Evolutionary conservation across 371 early-diverging fungal species (phyloP), one percentile per base, ranked within the genome.

Genomic region (Actinomortierella wolfii): DNA sequence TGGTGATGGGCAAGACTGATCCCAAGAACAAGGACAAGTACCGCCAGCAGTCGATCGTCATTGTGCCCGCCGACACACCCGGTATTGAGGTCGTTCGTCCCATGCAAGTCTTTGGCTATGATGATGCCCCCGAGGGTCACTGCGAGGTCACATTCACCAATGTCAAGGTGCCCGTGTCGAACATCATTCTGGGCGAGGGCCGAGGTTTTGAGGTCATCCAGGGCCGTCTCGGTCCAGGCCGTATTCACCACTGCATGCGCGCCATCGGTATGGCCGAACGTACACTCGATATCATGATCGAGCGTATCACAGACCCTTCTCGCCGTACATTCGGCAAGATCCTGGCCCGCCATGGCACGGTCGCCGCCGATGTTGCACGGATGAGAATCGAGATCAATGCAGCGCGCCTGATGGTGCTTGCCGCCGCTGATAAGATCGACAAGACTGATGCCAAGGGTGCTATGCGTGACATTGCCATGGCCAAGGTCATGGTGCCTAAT

Each of bases 191-290:
- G 46, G 97, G 97, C 40, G 94, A 95, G 74, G 98, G 98, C 39
- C 88, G 97, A 58, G 98, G 98, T 0, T 97, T 98, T 74, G 98
- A 98, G 70, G 86, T 98, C 41, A 91, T 97, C 59, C 97, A 98
- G 80, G 96, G 97, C 23, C 88, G 98, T 14, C 82, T 98, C 17
- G 98, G 98, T 11, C 97, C 97, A 39, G 95, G 91, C 50, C 84
- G 88, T 67, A 86, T 89, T 56, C 88, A 88, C 58, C 87, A 89
- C 65, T 84, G 91, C 81, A 98, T 97, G 97, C 91, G 97, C 51
- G 83, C 92, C 26, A 89, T 98, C 54, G 98, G 98, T 50, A 85
- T 92, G 82, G 97, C 94, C 21, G 97, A 97, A 76, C 92, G 97
- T 59, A 89, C 88, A 25, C 77, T 98, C 56, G 96, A 94, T 48